These are phyloP conservation scores for Microstegium vimineum DNA, from an alignment of 176 grass and related monocot species.

Conservation along the genomic window DNA sequence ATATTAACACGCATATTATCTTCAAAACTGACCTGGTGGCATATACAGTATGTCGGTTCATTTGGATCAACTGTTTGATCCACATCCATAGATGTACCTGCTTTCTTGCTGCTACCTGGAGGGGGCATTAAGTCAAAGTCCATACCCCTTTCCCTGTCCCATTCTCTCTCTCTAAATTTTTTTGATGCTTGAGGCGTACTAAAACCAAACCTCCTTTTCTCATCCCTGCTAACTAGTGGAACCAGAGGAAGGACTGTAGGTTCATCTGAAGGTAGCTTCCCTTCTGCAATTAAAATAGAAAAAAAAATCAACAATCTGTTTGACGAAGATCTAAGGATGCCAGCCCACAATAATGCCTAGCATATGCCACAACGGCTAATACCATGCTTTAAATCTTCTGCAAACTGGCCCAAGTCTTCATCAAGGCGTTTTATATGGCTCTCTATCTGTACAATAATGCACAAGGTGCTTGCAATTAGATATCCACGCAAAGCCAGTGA, in stretches of 20 bases:
- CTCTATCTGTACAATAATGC: conserved; percentile 70
- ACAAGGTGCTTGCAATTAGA: conserved; percentile 7
- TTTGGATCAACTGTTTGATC: conserved; percentile 89
- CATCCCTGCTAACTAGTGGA: conserved; percentile 58
- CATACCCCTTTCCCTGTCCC: conserved; percentile 83
- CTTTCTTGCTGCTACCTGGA: conserved; percentile 89
- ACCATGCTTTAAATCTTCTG: conserved; percentile 97
- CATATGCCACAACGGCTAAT: conserved; percentile 4
- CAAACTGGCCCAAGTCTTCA: conserved; percentile 91
- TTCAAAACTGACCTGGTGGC: conserved; percentile 75
- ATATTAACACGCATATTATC: conserved; percentile 1
- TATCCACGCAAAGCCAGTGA: neutral
- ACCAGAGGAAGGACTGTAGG: conserved; percentile 66
- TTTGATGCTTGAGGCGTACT: conserved; percentile 74
- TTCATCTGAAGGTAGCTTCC: conserved; percentile 82
- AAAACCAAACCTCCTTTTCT: conserved; percentile 67
- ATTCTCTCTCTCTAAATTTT: conserved; percentile 78
- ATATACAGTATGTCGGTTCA: conserved; percentile 97
- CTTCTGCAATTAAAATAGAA: conserved; percentile 59
- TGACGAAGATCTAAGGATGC: neutral
- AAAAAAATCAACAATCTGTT: neutral
- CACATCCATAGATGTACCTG: conserved; percentile 52
- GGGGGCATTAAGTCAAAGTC: conserved; percentile 97
- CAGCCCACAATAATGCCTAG: conserved; percentile 2
- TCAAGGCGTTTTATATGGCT: conserved; percentile 93